These are phyloP conservation scores for Omphalotus olearius DNA, from an alignment of 1,284 basidiomycete genomes.

Conservation along the genomic window DNA sequence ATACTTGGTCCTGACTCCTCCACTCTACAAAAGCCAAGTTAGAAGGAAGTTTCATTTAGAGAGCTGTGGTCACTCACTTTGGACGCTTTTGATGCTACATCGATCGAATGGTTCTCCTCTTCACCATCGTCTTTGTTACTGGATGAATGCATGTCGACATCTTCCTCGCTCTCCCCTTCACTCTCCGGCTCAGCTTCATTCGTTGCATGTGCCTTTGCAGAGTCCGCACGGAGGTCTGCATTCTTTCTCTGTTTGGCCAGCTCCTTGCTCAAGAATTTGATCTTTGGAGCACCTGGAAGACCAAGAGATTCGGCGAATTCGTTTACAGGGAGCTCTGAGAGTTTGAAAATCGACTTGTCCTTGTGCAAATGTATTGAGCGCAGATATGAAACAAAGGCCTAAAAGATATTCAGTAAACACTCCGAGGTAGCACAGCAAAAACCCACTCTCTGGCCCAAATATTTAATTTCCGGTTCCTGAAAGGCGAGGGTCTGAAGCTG, in stretches of 20 bases:
- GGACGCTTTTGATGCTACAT: conserved; percentile 15
- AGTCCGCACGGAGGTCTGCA: conserved; percentile 42
- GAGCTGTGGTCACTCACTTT: conserved; percentile 23
- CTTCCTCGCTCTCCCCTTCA: conserved; percentile 22
- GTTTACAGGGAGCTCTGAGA: conserved; percentile 80
- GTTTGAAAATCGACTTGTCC: conserved; percentile 90
- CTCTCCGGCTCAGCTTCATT: conserved; percentile 20
- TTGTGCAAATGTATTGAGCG: conserved; percentile 92
- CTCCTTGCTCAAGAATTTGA: conserved; percentile 83
- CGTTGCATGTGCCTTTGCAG: conserved; percentile 32
- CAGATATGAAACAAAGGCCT: conserved; percentile 97
- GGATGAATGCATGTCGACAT: conserved; percentile 20
- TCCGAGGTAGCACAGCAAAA: conserved; percentile 7
- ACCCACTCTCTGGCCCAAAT: conserved; percentile 87
- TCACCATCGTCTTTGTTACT: conserved; percentile 22
- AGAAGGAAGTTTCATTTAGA: conserved; percentile 1
- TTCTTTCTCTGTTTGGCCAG: conserved; percentile 77
- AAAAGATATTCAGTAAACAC: conserved; percentile 6
- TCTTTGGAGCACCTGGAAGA: conserved; percentile 92
- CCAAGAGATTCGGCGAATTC: conserved; percentile 89
- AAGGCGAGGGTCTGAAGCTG: conserved; percentile 93
- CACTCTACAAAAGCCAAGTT: conserved; percentile 16
- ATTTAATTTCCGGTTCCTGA: conserved; percentile 96
- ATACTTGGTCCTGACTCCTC: conserved; percentile 84
- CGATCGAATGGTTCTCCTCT: conserved; percentile 9